These are phyloP conservation scores for Pichia sp. DNA, from an alignment of 1,139 yeast species.

Conservation along the genomic window DNA sequence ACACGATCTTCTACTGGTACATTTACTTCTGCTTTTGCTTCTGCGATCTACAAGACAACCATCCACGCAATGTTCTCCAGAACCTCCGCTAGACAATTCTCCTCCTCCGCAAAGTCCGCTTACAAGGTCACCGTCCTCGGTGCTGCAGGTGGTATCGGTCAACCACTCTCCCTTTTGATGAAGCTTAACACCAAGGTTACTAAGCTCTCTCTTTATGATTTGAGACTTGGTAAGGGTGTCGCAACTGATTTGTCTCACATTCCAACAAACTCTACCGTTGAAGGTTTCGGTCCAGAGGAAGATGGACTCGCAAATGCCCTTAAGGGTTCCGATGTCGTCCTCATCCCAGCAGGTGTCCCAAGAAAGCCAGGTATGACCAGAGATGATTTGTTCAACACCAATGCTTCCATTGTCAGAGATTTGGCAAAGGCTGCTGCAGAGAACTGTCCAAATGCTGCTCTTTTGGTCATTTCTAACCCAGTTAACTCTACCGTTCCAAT, in stretches of 20 bases:
- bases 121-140: slow-evolving; percentile 89
- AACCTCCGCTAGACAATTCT: slow-evolving; percentile 42
- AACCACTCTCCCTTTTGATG: slow-evolving; percentile 86
- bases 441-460: slow-evolving; percentile 79
- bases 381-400: slow-evolving; percentile 96
- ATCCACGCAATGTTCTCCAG: slow-evolving; percentile 30
- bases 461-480: slow-evolving; percentile 89
- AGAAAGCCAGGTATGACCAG: slow-evolving; percentile 99
- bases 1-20: too few species aligned
- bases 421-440: slow-evolving; percentile 87
- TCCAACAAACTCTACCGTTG: slow-evolving; percentile 79
- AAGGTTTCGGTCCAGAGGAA: slow-evolving; percentile 81
- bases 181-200: slow-evolving; percentile 84
- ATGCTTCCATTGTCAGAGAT: slow-evolving; percentile 92
- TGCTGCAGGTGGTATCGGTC: slow-evolving; percentile 99
- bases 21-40: too few species aligned
- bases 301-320: slow-evolving; percentile 75
- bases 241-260: slow-evolving; percentile 95
- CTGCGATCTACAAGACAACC: not conserved
- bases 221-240: slow-evolving; percentile 93
- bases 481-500: slow-evolving; percentile 98
- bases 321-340: slow-evolving; percentile 75
- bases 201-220: slow-evolving; percentile 81
- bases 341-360: slow-evolving; percentile 99
- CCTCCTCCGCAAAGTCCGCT: slow-evolving; percentile 55